Evolutionary conservation across 73 alveolate species (phyloP).

Genomic region (Loxodes magnus): DNA sequence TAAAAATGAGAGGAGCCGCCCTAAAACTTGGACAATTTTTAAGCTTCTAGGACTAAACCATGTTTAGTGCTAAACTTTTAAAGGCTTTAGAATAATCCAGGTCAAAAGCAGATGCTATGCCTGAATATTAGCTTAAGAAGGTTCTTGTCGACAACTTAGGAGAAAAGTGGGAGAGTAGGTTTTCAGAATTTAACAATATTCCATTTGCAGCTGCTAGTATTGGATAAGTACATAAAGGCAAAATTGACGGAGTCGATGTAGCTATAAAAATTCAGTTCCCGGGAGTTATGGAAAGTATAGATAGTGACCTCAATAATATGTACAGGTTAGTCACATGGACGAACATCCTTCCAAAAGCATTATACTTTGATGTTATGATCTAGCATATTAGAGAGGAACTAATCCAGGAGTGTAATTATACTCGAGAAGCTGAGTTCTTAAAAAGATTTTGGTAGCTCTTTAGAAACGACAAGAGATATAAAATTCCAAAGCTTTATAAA

Average conservation of each 20-base stretch:
- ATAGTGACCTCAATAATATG: constrained; percentile 47
- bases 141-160: constrained; percentile 41
- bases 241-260: constrained; percentile 40
- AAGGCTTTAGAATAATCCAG: constrained; percentile 61
- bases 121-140: constrained; percentile 32
- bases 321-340: constrained; percentile 31
- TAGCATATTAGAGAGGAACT: constrained; percentile 36
- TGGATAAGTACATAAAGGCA: constrained; percentile 60
- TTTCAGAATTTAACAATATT: constrained; percentile 26
- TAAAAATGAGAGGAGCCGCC: constrained; percentile 77
- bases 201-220: constrained; percentile 78
- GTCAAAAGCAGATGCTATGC: constrained; percentile 66
- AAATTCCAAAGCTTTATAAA: constrained; percentile 38
- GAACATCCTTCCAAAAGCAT: constrained; percentile 47
- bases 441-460: constrained; percentile 17
- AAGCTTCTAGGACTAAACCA: constrained; percentile 38
- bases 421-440: constrained; percentile 37
- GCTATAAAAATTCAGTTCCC: constrained; percentile 60
- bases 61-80: constrained; percentile 40
- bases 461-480: not conserved
- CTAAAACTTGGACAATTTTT: constrained; percentile 59
- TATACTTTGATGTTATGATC: constrained; percentile 39
- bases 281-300: constrained; percentile 42
- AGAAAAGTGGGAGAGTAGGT: constrained; percentile 37
- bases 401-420: constrained; percentile 45